Evolutionary conservation across 371 early-diverging fungal species (phyloP), one percentile per base, ranked within the genome.

Genomic region (Apophysomyces sp.): DNA sequence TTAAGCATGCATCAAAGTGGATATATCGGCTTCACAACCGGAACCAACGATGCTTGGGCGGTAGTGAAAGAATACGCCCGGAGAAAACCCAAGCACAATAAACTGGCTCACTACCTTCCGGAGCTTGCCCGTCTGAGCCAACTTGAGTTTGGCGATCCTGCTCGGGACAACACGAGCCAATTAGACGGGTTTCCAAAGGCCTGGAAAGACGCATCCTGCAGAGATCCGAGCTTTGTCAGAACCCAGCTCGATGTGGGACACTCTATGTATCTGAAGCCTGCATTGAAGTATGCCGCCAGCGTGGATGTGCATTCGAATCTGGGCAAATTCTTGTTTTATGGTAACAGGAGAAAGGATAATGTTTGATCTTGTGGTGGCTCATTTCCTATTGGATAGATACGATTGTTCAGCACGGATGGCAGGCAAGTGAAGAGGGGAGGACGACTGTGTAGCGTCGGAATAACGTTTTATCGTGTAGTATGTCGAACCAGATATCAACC

Each of bases 21-120:
- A n/a, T 80, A 82, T 58, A 83, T 85, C 41, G 84, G 84, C 3
- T 87, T 86, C 49, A 84, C 84, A 24, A 79, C 86, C 0, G 83
- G 81, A 24, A 85, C 86, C 11, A 82, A 84, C 26, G 86, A 86
- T 60, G 82, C 82, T 0, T 78, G 76, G 62, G 61, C 76, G 1
- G 82, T 87, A 0, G 72, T 86, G 0, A 58, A 80, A n/a, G 76
- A 74, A 52, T 85, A 84, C 31, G 68, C 71, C 3, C 59, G 65
- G 16, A 36, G 75, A 26, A 57, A 61, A 0, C 69, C 71, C 13
- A 63, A 69, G 9, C 69, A 72, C 9, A 60, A 68, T 5, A 58
- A 60, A 0, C 53, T 84, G 13, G 51, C 55, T 39, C 58, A 61
- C 28, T 81, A 75, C 39, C 41, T 78, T 0, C 58, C 58, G 2